A percentile compares a stretch with the other conserved stretches of the same genome.
Evolutionary conservation across 305 asterid genomes (phyloP).

Genomic region (Fraxinus platypoda): DNA sequence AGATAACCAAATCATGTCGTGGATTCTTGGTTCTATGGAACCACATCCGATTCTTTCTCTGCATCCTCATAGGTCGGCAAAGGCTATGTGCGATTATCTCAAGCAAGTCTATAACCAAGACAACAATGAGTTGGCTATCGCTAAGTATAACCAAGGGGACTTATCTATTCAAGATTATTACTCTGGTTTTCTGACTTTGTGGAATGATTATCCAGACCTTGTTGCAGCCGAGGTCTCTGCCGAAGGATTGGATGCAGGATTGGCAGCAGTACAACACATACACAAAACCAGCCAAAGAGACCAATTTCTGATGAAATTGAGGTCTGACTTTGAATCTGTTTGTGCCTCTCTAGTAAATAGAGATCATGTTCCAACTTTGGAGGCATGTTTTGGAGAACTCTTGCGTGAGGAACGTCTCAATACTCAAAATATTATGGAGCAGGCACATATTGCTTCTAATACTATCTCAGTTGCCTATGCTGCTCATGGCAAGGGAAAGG

Average conservation of each 20-base stretch:
- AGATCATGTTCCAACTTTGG: slow-evolving; percentile 1
- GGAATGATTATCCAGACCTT: not conserved
- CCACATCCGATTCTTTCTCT: slow-evolving; percentile 1
- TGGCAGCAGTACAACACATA: not conserved
- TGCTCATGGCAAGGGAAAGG: not conserved
- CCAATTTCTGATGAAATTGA: slow-evolving; percentile 4
- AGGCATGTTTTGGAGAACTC: not conserved
- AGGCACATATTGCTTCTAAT: not conserved
- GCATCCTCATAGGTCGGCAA: slow-evolving; percentile 2
- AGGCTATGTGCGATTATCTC: not conserved
- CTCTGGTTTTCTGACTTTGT: not conserved
- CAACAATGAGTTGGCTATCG: not conserved
- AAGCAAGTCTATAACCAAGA: not conserved
- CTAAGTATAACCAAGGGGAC: not conserved
- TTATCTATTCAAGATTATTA: not conserved
- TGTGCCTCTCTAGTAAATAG: not conserved
- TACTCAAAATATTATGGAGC: not conserved
- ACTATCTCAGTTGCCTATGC: not conserved
- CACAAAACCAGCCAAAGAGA: not conserved
- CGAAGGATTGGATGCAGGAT: not conserved
- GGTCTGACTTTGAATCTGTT: not conserved
- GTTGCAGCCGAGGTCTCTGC: not conserved
- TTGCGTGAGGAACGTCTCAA: not conserved
- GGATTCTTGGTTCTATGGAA: slow-evolving; percentile 12
- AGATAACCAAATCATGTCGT: not conserved